phyloP scores from a whole-genome alignment of 2,329 filamentous ascomycete species.

The Aureobasidium sp. region DNA sequence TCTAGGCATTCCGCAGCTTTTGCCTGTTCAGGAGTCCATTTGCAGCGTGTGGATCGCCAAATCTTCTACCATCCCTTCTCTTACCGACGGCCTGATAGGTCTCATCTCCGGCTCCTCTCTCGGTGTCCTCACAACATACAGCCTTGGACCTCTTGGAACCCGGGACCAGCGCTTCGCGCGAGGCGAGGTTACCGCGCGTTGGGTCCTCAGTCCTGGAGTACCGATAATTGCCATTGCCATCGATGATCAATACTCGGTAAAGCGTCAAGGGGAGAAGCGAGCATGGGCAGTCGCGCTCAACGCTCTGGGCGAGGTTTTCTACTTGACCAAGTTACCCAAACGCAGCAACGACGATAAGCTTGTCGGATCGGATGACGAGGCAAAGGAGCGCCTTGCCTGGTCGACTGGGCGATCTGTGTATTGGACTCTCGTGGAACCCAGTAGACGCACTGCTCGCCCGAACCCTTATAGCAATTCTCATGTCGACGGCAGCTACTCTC shows the following conservation, averaged over 20 bases:
- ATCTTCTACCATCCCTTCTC: constrained; percentile 60
- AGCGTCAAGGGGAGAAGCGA: constrained; percentile 61
- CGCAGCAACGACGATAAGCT: constrained; percentile 36
- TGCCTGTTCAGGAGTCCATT: constrained; percentile 62
- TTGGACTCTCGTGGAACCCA: constrained; percentile 76
- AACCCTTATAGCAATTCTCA: constrained; percentile 66
- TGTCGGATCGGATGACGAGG: constrained; percentile 38
- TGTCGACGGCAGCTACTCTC: constrained; percentile 67
- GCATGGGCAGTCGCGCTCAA: constrained; percentile 94
- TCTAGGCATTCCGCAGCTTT: constrained; percentile 69
- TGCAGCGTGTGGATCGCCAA: constrained; percentile 88
- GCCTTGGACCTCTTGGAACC: constrained; percentile 42
- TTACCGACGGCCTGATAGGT: constrained; percentile 71
- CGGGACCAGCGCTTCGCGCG: constrained; percentile 58
- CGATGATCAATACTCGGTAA: constrained; percentile 72
- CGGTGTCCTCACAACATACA: constrained; percentile 76
- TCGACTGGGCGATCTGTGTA: constrained; percentile 67
- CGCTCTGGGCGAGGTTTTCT: constrained; percentile 85
- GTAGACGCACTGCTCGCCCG: constrained; percentile 61
- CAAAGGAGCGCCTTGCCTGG: constrained; percentile 64
- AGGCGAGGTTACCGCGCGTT: constrained; percentile 78
- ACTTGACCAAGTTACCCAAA: constrained; percentile 64
- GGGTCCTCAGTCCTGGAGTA: constrained; percentile 86
- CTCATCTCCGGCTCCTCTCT: constrained; percentile 78
- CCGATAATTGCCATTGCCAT: constrained; percentile 79